A percentile compares a stretch with the other conserved stretches of the same genome.
phyloP scores from a whole-genome alignment of 106 monocot species.

The Narthecium ossifragum region DNA sequence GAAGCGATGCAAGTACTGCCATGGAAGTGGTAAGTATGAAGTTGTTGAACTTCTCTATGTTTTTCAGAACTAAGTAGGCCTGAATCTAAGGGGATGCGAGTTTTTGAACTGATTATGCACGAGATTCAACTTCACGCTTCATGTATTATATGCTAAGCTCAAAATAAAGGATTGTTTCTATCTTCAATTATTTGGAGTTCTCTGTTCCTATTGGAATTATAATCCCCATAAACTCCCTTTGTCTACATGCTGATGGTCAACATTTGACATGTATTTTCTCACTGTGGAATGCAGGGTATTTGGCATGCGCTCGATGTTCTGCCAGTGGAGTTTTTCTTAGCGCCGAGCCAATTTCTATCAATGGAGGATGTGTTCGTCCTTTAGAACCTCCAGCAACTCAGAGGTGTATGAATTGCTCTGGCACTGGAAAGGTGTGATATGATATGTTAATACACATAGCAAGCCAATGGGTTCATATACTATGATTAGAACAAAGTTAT shows the following conservation, averaged over 20 bases:
- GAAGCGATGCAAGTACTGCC: slow-evolving; percentile 93
- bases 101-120: no score
- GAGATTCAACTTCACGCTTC: no score
- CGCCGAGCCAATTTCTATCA: slow-evolving; percentile 38
- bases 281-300: slow-evolving; percentile 43
- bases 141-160: no score
- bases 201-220: no score
- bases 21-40: slow-evolving; percentile 63
- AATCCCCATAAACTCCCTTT: no score
- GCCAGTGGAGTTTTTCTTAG: slow-evolving; percentile 48
- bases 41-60: no score
- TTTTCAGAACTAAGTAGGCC: no score
- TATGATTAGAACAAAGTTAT: neutral
- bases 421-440: slow-evolving; percentile 68
- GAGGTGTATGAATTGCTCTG: slow-evolving; percentile 78
- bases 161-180: no score
- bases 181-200: no score
- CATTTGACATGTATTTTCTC: no score
- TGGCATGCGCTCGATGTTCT: slow-evolving; percentile 86
- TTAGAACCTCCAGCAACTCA: slow-evolving; percentile 38
- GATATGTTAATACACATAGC: neutral
- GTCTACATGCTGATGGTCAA: no score
- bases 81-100: no score
- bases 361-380: slow-evolving; percentile 31
- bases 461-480: neutral